Evolutionary conservation across 306 rosid species (phyloP).

Genomic region (Pyrus pyrifolia): DNA sequence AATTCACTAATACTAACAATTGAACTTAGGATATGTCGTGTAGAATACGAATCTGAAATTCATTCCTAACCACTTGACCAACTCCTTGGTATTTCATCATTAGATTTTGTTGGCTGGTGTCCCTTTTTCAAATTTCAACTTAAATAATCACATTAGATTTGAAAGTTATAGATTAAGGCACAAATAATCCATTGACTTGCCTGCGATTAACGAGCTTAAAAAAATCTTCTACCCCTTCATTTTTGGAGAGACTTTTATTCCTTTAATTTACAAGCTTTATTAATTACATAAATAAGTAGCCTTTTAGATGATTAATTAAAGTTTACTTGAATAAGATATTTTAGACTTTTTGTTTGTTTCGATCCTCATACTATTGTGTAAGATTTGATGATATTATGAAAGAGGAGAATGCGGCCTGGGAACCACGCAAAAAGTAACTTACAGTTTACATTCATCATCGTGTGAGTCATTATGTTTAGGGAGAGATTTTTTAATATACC

Average conservation of each 20-base stretch:
- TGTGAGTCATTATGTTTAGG: background rate
- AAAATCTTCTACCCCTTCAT: conserved; percentile 19
- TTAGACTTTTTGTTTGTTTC: background rate
- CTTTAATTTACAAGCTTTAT: background rate
- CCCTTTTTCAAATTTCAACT: conserved; percentile 14
- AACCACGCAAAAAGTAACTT: background rate
- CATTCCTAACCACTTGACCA: fast-evolving
- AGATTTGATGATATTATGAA: background rate
- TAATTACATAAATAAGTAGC: background rate
- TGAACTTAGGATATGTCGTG: fast-evolving
- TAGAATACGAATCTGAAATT: too few species aligned
- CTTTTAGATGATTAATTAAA: conserved; percentile 11
- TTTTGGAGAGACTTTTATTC: conserved; percentile 17
- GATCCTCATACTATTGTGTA: background rate
- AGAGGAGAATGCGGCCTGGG: background rate
- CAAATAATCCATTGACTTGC: conserved; percentile 38
- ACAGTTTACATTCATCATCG: background rate
- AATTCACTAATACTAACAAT: too few species aligned
- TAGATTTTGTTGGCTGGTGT: conserved; percentile 20
- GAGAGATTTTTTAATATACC: fast-evolving
- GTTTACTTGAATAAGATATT: background rate
- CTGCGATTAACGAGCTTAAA: background rate
- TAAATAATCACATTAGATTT: conserved; percentile 11
- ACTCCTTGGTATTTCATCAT: background rate
- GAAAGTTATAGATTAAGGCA: conserved; percentile 21